These are phyloP conservation scores for Ganoderma resinaceum DNA, from an alignment of 1,284 basidiomycete genomes.

Conservation along the genomic window DNA sequence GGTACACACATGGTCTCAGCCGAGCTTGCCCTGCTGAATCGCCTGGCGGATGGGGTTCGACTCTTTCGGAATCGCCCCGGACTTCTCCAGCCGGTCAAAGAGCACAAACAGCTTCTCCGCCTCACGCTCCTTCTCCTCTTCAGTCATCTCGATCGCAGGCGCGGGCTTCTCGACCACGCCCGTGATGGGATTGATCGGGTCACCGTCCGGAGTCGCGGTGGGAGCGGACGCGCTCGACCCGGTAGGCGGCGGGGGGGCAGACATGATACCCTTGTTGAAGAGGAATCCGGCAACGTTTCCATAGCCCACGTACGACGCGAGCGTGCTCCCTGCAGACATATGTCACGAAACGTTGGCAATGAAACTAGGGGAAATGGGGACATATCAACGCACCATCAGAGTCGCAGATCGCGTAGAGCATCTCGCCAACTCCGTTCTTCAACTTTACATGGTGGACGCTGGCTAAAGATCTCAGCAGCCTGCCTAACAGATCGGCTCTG, in stretches of 20 bases:
- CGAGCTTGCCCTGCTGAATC: constrained; percentile 61
- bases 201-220: constrained; percentile 49
- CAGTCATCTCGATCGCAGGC: constrained; percentile 71
- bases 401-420: constrained; percentile 83
- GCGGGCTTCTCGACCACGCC: constrained; percentile 60
- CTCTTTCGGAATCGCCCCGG: constrained; percentile 64
- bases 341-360: constrained; percentile 4
- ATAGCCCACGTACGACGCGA: constrained; percentile 85
- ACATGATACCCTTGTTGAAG: constrained; percentile 86
- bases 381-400: constrained; percentile 69
- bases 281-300: constrained; percentile 93
- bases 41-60: constrained; percentile 80
- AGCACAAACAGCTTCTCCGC: constrained; percentile 89
- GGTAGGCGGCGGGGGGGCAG: constrained; percentile 49
- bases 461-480: constrained; percentile 79
- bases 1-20: constrained; percentile 18
- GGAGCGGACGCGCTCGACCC: constrained; percentile 42
- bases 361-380: constrained; percentile 1
- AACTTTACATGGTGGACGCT: constrained; percentile 75
- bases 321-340: constrained; percentile 57
- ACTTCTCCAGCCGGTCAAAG: constrained; percentile 87
- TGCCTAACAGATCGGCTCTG: constrained; percentile 76
- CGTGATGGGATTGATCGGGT: constrained; percentile 83
- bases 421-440: constrained; percentile 83
- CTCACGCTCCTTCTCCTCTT: constrained; percentile 92